Evolutionary conservation across 257 asterid species (phyloP).

Genomic region (Ilex aquifolium): DNA sequence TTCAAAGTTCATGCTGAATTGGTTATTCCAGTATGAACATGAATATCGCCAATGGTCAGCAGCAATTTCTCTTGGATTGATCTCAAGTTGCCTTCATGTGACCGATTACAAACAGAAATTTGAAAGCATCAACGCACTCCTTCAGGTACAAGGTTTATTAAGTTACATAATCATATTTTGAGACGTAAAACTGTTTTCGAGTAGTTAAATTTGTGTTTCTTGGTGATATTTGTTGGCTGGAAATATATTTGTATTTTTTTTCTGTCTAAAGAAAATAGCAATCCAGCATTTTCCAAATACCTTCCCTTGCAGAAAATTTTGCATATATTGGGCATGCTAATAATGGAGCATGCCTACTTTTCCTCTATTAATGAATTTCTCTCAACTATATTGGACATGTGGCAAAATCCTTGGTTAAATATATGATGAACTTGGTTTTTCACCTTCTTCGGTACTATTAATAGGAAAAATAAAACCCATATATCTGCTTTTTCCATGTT

Average conservation of each 20-base stretch:
- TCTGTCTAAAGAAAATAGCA: too few relatives aligned
- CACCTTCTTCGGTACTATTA: neutral
- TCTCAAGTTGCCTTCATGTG: constrained; percentile 83
- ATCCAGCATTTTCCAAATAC: too few relatives aligned
- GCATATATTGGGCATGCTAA: too few relatives aligned
- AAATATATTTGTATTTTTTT: neutral
- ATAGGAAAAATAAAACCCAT: too few relatives aligned
- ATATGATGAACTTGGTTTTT: constrained; percentile 2
- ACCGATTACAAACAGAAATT: constrained; percentile 82
- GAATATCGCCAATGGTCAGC: constrained; percentile 96
- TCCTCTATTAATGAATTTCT: too few relatives aligned
- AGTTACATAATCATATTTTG: neutral
- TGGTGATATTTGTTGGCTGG: neutral
- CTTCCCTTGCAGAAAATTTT: too few relatives aligned
- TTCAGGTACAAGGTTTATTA: constrained; percentile 52
- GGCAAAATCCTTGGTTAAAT: neutral
- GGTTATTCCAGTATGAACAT: constrained; percentile 82
- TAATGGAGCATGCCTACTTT: too few relatives aligned
- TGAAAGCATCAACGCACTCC: constrained; percentile 62
- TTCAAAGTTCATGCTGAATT: constrained; percentile 66
- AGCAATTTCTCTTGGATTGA: constrained; percentile 90
- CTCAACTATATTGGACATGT: too few relatives aligned
- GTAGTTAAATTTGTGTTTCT: too few relatives aligned
- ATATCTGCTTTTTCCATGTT: too few relatives aligned
- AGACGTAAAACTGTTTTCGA: too few relatives aligned